Percentiles rank a stretch among this genome's conserved stretches.
These are phyloP conservation scores for Phytophthora pseudosyringae DNA, from an alignment of 352 stramenopile genomes.

Conservation along the genomic window DNA sequence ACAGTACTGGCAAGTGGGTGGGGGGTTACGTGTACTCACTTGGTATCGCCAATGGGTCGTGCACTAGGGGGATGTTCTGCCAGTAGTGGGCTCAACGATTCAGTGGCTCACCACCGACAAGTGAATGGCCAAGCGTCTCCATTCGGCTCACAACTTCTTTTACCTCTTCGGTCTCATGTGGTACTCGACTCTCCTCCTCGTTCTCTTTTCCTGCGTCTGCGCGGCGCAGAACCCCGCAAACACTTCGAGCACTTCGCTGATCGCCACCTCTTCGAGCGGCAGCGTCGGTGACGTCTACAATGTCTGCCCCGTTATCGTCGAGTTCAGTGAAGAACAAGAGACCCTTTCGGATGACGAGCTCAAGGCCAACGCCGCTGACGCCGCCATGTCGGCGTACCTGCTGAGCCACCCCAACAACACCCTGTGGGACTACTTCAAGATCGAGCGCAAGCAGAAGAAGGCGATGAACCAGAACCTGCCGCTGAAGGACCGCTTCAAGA, in stretches of 20 bases:
- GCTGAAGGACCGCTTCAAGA: constrained; percentile 11
- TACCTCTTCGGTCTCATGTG: constrained; percentile 24
- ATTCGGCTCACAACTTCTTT: constrained; percentile 23
- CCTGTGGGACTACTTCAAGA: constrained; percentile 38
- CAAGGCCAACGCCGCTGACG: constrained; percentile 32
- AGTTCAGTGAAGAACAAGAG: constrained; percentile 29
- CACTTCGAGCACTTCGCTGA: constrained; percentile 1
- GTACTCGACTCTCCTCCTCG: constrained; percentile 20
- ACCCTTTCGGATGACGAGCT: constrained; percentile 26
- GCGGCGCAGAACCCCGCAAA: constrained; percentile 11
- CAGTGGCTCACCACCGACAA: neutral
- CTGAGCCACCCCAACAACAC: constrained; percentile 38
- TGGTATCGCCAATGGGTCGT: neutral
- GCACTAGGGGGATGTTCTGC: neutral
- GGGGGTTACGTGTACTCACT: neutral
- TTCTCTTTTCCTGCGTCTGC: constrained; percentile 22
- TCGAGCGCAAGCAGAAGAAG: constrained; percentile 12
- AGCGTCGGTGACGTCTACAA: constrained; percentile 30
- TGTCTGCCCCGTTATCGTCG: constrained; percentile 28
- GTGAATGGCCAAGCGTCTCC: neutral
- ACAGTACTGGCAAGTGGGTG: too few relatives aligned
- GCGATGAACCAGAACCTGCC: constrained; percentile 9
- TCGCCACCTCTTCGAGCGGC: constrained; percentile 1
- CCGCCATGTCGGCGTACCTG: constrained; percentile 30
- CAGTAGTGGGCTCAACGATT: neutral